phyloP scores from a whole-genome alignment of 192 early-diverging fungal species.

The Spizellomyces punctatus region DNA sequence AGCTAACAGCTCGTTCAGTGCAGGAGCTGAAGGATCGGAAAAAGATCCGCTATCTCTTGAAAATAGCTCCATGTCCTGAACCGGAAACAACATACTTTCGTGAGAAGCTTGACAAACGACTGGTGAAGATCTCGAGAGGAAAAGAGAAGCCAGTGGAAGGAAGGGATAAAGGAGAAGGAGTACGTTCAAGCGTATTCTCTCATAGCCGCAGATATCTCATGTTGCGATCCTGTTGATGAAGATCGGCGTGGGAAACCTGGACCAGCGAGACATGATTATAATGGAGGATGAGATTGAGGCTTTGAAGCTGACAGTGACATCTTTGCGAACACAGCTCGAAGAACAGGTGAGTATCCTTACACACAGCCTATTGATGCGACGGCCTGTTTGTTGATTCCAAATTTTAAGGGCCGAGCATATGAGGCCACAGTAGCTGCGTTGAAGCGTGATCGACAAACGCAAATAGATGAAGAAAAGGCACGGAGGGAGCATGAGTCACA shows the following conservation, averaged over 20 bases:
- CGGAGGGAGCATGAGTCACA: conserved; percentile 46
- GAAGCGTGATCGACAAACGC: conserved; percentile 44
- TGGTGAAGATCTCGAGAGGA: conserved; percentile 33
- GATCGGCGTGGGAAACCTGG: background rate
- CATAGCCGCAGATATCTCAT: too few relatives aligned
- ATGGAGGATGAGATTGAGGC: conserved; percentile 47
- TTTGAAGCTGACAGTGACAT: conserved; percentile 47
- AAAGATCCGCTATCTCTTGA: conserved; percentile 60
- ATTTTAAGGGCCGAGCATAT: conserved; percentile 37
- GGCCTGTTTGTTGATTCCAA: too few relatives aligned
- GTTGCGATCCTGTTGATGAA: too few relatives aligned
- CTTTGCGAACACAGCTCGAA: conserved; percentile 51
- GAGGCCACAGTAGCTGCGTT: conserved; percentile 50
- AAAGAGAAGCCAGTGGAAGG: background rate
- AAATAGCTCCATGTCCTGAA: conserved; percentile 33
- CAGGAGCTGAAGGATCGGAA: conserved; percentile 65
- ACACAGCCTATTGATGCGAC: background rate
- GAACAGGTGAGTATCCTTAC: conserved; percentile 46
- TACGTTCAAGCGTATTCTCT: too few relatives aligned
- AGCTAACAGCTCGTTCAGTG: conserved; percentile 38
- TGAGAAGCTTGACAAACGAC: conserved; percentile 44
- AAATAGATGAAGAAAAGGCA: conserved; percentile 47
- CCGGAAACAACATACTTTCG: conserved; percentile 57
- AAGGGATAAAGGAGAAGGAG: background rate
- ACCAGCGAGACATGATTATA: background rate